phyloP scores from a whole-genome alignment of 1,139 yeast genomes.

The Lodderomyces elongisporus region DNA sequence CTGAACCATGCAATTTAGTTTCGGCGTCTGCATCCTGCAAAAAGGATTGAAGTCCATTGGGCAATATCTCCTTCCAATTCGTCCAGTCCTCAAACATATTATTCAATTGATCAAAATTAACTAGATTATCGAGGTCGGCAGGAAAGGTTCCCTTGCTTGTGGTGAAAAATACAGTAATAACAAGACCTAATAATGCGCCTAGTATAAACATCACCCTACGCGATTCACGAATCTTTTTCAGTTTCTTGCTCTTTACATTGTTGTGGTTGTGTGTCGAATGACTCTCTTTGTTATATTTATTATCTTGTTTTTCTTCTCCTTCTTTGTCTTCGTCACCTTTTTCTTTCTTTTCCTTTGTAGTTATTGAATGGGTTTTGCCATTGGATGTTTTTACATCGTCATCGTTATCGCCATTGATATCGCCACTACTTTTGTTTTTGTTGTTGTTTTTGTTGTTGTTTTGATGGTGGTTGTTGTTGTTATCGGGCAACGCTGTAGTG shows the following conservation, averaged over 20 bases:
- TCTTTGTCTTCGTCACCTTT: no score
- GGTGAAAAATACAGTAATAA: conserved; percentile 61
- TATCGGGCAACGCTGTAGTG: no score
- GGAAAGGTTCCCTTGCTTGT: conserved; percentile 35
- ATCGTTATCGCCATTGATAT: conserved; percentile 1
- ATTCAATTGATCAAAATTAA: conserved; percentile 52
- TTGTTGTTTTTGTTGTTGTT: no score
- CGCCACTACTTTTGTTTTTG: conserved; percentile 1
- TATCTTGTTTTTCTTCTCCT: no score
- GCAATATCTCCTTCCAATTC: conserved; percentile 66
- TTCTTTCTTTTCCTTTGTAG: no score
- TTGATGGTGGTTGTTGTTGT: no score
- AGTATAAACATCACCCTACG: conserved; percentile 45
- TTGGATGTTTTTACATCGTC: neutral
- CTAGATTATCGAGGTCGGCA: conserved; percentile 49
- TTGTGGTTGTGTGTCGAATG: conserved; percentile 6
- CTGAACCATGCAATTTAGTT: conserved; percentile 45
- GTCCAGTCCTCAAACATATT: conserved; percentile 37
- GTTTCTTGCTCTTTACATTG: conserved; percentile 3
- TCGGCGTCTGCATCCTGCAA: conserved; percentile 49
- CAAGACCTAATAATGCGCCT: conserved; percentile 67
- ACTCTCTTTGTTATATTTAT: no score
- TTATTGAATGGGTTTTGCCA: conserved; percentile 1
- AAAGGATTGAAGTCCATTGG: conserved; percentile 57
- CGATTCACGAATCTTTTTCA: conserved; percentile 30